Percentiles rank a stretch among this genome's conserved stretches.
Evolutionary conservation across 2,329 filamentous ascomycete species (phyloP).

Genomic region (Onygenales sp.): DNA sequence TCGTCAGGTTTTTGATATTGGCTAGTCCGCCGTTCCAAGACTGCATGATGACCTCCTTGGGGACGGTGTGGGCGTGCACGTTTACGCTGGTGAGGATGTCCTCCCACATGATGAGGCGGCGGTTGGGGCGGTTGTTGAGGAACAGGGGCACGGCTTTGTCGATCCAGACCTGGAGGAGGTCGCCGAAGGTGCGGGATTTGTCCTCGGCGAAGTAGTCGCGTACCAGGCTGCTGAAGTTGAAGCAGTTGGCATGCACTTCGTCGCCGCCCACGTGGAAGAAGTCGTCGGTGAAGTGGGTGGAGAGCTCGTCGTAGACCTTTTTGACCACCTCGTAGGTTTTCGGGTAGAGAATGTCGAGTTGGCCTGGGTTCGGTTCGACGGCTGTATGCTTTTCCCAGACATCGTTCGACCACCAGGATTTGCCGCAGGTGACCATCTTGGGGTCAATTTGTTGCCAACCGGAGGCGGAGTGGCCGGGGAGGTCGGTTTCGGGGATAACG

Average conservation of each 20-base stretch:
- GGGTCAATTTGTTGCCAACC: constrained; percentile 50
- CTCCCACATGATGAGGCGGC: constrained; percentile 50
- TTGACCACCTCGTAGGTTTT: constrained; percentile 46
- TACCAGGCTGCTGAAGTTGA: constrained; percentile 46
- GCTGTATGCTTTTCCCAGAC: constrained; percentile 45
- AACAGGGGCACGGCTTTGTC: constrained; percentile 41
- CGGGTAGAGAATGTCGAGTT: constrained; percentile 47
- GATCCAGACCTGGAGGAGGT: constrained; percentile 47
- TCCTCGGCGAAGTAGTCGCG: constrained; percentile 43
- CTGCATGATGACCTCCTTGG: constrained; percentile 45
- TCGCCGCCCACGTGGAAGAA: constrained; percentile 50
- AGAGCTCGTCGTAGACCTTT: constrained; percentile 46
- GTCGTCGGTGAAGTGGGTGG: constrained; percentile 41
- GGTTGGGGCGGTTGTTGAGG: constrained; percentile 37
- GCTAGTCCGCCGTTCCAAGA: constrained; percentile 45
- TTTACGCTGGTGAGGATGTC: constrained; percentile 37
- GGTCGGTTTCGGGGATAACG: constrained; percentile 53
- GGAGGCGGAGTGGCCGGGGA: constrained; percentile 49
- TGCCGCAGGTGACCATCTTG: constrained; percentile 45
- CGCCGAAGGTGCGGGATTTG: constrained; percentile 40
- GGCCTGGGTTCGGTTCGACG: constrained; percentile 48
- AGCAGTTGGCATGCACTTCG: constrained; percentile 47
- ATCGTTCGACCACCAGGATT: constrained; percentile 55
- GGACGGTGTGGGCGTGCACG: constrained; percentile 37
- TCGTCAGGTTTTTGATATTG: constrained; percentile 44